Percentiles rank a stretch among this genome's conserved stretches.
Evolutionary conservation across 352 stramenopile species (phyloP).

Genomic region (Phytophthora megakarya): DNA sequence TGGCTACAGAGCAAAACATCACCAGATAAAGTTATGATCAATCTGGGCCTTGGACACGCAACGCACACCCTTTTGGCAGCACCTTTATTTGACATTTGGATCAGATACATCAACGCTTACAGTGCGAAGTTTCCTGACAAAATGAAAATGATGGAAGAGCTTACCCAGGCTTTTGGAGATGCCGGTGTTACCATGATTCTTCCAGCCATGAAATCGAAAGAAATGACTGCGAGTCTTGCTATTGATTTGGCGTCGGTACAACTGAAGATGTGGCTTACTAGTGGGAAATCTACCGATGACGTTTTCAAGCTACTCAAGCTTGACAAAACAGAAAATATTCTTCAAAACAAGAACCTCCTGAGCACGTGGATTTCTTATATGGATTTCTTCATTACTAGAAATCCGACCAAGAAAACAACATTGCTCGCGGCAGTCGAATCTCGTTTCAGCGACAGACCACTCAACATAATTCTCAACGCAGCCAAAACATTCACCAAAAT

Average conservation of each 20-base stretch:
- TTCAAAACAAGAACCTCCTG: too few relatives aligned
- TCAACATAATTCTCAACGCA: not conserved
- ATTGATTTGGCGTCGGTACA: not conserved
- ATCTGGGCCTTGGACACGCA: not conserved
- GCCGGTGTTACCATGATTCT: not conserved
- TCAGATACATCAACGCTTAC: not conserved
- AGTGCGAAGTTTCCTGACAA: not conserved
- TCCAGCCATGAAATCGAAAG: not conserved
- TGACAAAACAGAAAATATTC: too few relatives aligned
- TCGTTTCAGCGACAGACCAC: not conserved
- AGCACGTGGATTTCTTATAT: not conserved
- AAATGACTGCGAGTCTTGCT: too few relatives aligned
- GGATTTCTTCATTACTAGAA: not conserved
- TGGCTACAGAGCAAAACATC: not conserved
- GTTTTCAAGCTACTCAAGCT: too few relatives aligned
- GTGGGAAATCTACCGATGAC: not conserved
- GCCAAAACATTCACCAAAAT: not conserved
- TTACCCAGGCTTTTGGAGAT: not conserved
- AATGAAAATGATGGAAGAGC: not conserved
- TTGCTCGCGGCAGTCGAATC: not conserved
- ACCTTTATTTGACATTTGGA: not conserved
- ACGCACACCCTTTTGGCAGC: not conserved
- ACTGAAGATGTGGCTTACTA: not conserved
- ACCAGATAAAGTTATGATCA: not conserved
- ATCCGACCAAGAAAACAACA: not conserved